Evolutionary conservation across 345 rosid species (phyloP).

Genomic region (Pseudoturritis turrita): DNA sequence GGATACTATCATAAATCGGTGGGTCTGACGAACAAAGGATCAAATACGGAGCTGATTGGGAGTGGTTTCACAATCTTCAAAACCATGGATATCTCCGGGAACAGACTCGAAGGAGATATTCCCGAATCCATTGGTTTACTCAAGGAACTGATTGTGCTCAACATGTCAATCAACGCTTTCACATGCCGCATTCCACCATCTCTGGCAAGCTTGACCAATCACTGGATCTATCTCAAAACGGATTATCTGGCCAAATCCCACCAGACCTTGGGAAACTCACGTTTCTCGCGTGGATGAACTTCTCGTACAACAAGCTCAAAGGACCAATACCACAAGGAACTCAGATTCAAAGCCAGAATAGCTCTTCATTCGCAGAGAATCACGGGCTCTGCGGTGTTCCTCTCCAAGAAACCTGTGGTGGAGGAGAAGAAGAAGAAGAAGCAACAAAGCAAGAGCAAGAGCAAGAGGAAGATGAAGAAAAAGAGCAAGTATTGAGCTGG

Average conservation of each 20-base stretch:
- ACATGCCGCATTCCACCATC: not conserved
- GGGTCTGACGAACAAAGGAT: not conserved
- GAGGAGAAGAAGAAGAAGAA: not conserved
- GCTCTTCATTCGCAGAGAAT: not conserved
- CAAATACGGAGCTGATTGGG: not conserved
- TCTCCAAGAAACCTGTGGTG: not conserved
- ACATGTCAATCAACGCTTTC: conserved; percentile 18
- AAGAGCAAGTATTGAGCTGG: not conserved
- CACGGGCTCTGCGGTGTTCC: not conserved
- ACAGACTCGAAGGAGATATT: not conserved
- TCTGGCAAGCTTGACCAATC: not conserved
- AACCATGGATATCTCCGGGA: conserved; percentile 1
- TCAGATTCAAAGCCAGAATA: not conserved
- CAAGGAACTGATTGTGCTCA: not conserved
- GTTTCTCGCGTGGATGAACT: not conserved
- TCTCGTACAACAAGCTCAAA: not conserved
- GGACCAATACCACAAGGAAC: not conserved
- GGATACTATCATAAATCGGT: too few species aligned
- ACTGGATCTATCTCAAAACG: conserved; percentile 6
- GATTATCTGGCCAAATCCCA: not conserved
- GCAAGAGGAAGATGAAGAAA: not conserved
- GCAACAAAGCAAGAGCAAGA: not conserved
- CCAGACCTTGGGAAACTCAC: not conserved
- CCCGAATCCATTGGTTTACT: not conserved
- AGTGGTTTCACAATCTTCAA: not conserved